Evolutionary conservation across 345 rosid species (phyloP), one percentile per base, ranked within the genome.

Genomic region (Acer saccharum): DNA sequence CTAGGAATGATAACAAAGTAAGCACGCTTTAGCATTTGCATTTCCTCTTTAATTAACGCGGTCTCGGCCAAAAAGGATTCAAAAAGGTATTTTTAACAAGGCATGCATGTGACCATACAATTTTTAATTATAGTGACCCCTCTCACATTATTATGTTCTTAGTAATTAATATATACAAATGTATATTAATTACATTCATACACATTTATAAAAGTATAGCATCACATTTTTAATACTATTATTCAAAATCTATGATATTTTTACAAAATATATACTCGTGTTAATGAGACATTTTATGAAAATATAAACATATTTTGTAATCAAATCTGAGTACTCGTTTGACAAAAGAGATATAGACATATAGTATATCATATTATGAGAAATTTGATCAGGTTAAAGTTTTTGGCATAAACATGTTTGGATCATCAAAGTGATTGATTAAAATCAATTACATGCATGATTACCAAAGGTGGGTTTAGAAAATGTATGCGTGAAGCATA

Each of bases 1-100:
- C 74, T 43, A 46, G 79, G 64, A 78, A 87, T 86, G 83, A 86
- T 89, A 76, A 46, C 86, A 86, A 72, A 76, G 79, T 35, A 78
- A 76, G 85, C 92, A 84, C 86, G 90, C 92, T 77, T 83, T 76
- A 12, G 35, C 64, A 61, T 27, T 64, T 62, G 50, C 35, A 65
- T 29, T 74, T 44, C 3, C 23, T 29, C 23, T 63, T 9, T 68
- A n/a, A 25, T 55, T 23, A 25, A 25, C 1, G 27, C 10, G 35
- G 35, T 32, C 35, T 32, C 35, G 35, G 35, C 35, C 35, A 35
- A 65, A 75, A 74, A 29, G 29, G 1, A 10, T 9, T 58, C 43
- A 29, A 50, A 65, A 50, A 27, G 13, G 1, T 27, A 21, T 50
- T 65, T 65, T 65, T 64, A 64, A 4, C 44, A 21, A 62, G 4